Evolutionary conservation across 352 stramenopile species (phyloP).

Genomic region (Globisporangium rhizosaccharum): DNA sequence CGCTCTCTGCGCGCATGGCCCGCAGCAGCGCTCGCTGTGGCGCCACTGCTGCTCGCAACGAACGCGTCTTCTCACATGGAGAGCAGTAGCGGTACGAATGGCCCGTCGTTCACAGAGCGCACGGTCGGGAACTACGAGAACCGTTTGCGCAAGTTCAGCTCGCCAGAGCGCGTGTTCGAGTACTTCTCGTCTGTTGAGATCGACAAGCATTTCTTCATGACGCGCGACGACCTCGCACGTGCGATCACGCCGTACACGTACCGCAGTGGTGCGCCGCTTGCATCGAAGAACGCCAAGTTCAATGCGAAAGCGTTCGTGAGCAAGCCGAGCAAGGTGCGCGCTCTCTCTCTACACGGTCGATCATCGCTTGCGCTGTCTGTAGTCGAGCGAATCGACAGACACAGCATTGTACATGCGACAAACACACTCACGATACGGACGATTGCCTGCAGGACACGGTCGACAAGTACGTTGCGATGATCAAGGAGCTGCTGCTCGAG

Average conservation of each 20-base stretch:
- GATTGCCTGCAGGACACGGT: constrained; percentile 24
- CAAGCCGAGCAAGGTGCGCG: constrained; percentile 39
- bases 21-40: constrained; percentile 16
- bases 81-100: constrained; percentile 4
- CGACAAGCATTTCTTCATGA: constrained; percentile 82
- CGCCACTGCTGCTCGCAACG: constrained; percentile 6
- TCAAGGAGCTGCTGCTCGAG: constrained; percentile 57
- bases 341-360: not conserved
- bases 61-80: constrained; percentile 16
- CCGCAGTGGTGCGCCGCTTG: constrained; percentile 57
- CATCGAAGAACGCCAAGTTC: constrained; percentile 81
- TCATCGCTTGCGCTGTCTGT: not conserved
- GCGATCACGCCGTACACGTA: constrained; percentile 83
- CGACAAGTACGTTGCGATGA: constrained; percentile 41
- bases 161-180: constrained; percentile 85
- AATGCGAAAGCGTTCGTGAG: constrained; percentile 50
- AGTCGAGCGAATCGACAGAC: not conserved
- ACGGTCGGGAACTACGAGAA: constrained; percentile 88
- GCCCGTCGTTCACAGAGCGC: constrained; percentile 67
- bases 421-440: not conserved
- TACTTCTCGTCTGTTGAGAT: constrained; percentile 87
- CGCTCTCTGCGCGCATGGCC: constrained; percentile 8
- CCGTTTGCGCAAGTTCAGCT: constrained; percentile 77
- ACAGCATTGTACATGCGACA: not conserved
- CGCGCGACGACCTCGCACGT: constrained; percentile 69